Evolutionary conservation across 768 basidiomycete genomes (phyloP), one percentile per base, ranked within the genome.

Genomic region (Suillus occidentalis): DNA sequence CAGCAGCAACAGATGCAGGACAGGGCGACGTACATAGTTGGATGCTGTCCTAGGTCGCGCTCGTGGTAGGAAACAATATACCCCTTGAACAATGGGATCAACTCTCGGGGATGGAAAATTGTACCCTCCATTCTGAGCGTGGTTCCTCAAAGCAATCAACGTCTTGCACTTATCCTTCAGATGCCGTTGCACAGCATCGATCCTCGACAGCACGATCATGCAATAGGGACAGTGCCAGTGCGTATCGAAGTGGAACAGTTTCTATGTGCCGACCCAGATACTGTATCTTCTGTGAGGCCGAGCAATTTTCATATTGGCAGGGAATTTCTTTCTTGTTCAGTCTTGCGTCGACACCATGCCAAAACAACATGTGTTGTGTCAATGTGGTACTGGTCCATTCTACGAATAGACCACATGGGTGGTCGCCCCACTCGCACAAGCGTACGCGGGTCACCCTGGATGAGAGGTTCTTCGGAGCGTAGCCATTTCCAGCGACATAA

Each of bases 31-130:
- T 57, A 57, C 55, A 37, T n/a, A 36, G 34, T 36, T 8, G 34
- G 34, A 36, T 4, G 34, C 34, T 36, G 34, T 12, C 20, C 34
- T 55, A 55, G 20, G 36, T 22, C n/a, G 36, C 20, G 4, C 6
- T 20, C 5, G 4, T 6, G 5, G 53, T n/a, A 57, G 55, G 55
- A 37, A n/a, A 57, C 36, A 8, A 57, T 57, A 34, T 57, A 57
- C 10, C 55, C 55, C 8, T 12, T 4, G 1, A 37, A 13, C 3
- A 14, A 14, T 13, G 22, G 37, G 2, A 6, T 56, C 6, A 7
- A 2, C 4, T 2, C 20, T 37, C n/a, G 47, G 6, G 6, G 2
- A 6, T 0, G 6, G 7, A n/a, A 37, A n/a, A 0, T 6, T 1
- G n/a, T 22, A 7, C 13, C 12, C 12, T 25, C 13, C n/a, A 6